These are phyloP conservation scores for Plantago lanceolata DNA, from an alignment of 305 asterid species.

Conservation along the genomic window DNA sequence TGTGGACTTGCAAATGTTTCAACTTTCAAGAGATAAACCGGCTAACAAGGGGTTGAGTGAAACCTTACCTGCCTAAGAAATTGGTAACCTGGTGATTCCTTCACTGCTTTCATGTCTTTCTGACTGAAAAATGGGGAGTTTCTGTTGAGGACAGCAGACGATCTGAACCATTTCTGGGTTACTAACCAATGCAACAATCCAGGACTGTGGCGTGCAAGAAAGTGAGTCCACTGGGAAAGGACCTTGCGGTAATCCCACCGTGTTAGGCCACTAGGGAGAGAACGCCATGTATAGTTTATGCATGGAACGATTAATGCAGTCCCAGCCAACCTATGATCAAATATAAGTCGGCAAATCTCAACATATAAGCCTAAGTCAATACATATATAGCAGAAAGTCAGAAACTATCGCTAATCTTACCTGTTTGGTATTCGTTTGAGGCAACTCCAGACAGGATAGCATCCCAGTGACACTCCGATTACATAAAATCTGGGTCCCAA, in stretches of 20 bases:
- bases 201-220: slow-evolving; percentile 48
- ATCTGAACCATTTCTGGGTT: slow-evolving; percentile 74
- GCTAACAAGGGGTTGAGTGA: neutral
- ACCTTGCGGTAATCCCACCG: slow-evolving; percentile 72
- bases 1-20: neutral
- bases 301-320: slow-evolving; percentile 69
- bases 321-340: slow-evolving; percentile 64
- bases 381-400: no score
- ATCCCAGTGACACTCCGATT: slow-evolving; percentile 76
- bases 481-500: slow-evolving; percentile 67
- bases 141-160: slow-evolving; percentile 65
- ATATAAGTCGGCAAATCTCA: slow-evolving; percentile 14
- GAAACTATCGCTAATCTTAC: slow-evolving; percentile 24
- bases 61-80: slow-evolving; percentile 57
- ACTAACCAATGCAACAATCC: slow-evolving; percentile 80
- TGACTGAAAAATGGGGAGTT: slow-evolving; percentile 63
- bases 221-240: slow-evolving; percentile 51
- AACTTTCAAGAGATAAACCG: slow-evolving; percentile 6
- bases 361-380: neutral
- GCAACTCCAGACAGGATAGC: slow-evolving; percentile 81
- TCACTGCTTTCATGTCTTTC: slow-evolving; percentile 71
- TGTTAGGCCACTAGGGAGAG: slow-evolving; percentile 59
- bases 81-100: slow-evolving; percentile 78
- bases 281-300: slow-evolving; percentile 79
- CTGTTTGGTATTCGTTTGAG: slow-evolving; percentile 66